phyloP scores from a whole-genome alignment of 306 rosid species.

The Rosa chinensis region DNA sequence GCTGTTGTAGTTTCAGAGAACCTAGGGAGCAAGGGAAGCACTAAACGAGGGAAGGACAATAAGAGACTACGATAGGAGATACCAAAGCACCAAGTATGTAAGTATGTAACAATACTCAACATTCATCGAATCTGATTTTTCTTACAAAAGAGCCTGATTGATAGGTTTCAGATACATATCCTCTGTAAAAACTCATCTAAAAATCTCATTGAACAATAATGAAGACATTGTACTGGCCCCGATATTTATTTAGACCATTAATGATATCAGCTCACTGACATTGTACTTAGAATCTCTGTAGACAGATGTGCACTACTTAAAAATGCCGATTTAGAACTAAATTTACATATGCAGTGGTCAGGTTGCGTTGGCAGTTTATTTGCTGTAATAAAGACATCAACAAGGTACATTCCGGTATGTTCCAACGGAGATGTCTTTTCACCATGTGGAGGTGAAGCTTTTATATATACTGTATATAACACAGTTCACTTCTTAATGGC shows the following conservation, averaged over 20 bases:
- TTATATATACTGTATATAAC: too few relatives aligned
- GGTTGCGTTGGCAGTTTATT: constrained; percentile 85
- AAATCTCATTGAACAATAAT: too few relatives aligned
- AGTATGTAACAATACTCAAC: background rate
- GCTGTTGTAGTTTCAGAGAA: too few relatives aligned
- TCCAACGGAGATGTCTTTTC: constrained; percentile 10
- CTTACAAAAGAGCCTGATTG: background rate
- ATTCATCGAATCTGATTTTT: background rate
- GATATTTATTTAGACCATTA: too few relatives aligned
- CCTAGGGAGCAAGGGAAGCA: too few relatives aligned
- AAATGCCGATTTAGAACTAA: constrained; percentile 23
- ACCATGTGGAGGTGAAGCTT: constrained; percentile 14
- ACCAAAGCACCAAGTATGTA: background rate
- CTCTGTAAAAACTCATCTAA: background rate
- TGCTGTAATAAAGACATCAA: constrained; percentile 89
- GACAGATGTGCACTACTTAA: too few relatives aligned
- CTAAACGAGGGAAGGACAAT: too few relatives aligned
- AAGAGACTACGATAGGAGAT: background rate
- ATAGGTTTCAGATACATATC: background rate
- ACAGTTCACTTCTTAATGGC: too few relatives aligned
- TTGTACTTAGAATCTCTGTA: background rate
- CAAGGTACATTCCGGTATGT: constrained; percentile 75
- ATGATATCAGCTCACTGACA: background rate
- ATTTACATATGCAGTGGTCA: constrained; percentile 57
- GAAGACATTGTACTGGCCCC: background rate